A percentile compares a stretch with the other conserved stretches of the same genome.
These are phyloP conservation scores for Colletotrichum chrysophilum DNA, from an alignment of 2,329 filamentous ascomycete genomes.

Conservation along the genomic window DNA sequence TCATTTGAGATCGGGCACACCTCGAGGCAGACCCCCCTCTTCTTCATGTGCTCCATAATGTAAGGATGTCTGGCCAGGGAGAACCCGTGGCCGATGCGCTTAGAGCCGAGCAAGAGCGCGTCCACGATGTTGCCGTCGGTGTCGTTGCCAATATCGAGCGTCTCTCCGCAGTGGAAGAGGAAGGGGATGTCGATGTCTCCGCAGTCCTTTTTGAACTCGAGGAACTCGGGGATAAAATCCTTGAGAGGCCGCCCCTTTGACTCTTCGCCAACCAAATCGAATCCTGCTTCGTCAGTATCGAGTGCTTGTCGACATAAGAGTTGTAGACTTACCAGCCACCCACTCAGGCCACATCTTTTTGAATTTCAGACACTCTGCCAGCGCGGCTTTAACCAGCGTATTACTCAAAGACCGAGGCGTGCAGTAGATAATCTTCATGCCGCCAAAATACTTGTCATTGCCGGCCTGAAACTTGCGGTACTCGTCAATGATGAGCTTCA, in stretches of 20 bases:
- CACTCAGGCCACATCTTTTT: constrained; percentile 61
- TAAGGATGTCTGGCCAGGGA: constrained; percentile 70
- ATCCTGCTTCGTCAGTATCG: constrained; percentile 48
- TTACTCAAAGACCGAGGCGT: constrained; percentile 66
- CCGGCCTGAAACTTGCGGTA: constrained; percentile 51
- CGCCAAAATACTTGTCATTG: constrained; percentile 55
- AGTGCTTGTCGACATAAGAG: not conserved
- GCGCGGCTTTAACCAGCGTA: constrained; percentile 51
- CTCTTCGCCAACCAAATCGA: constrained; percentile 75
- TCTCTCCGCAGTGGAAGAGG: constrained; percentile 80
- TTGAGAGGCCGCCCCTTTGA: constrained; percentile 63
- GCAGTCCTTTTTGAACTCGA: constrained; percentile 62
- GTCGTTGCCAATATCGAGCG: constrained; percentile 68
- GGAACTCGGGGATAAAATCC: constrained; percentile 59
- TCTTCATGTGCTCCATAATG: constrained; percentile 70
- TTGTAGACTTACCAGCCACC: constrained; percentile 63
- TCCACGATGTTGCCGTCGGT: constrained; percentile 73
- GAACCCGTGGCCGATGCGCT: constrained; percentile 78
- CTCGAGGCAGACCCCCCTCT: constrained; percentile 72
- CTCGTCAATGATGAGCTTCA: constrained; percentile 63
- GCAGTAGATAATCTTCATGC: constrained; percentile 75
- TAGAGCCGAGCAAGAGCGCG: constrained; percentile 68
- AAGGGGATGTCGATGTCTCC: constrained; percentile 67
- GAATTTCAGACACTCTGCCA: constrained; percentile 66
- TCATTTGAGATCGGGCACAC: constrained; percentile 81